These are phyloP conservation scores for Helotiales sp. DNA, from an alignment of 2,329 filamentous ascomycete species.

Conservation along the genomic window DNA sequence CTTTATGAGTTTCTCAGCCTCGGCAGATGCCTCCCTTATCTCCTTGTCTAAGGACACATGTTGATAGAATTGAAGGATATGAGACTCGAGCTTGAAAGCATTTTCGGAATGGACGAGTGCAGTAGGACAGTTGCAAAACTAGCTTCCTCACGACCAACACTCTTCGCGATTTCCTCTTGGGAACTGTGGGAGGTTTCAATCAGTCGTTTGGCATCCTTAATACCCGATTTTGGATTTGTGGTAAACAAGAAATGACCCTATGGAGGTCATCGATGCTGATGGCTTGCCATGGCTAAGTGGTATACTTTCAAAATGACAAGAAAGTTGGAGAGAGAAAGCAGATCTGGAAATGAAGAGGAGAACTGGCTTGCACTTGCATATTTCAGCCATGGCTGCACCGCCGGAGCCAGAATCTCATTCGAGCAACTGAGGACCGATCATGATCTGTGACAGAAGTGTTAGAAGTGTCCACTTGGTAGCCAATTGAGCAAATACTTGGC, in stretches of 20 bases:
- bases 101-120: conserved; percentile 75
- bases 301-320: neutral
- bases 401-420: neutral
- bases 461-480: neutral
- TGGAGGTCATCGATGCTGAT: conserved; percentile 46
- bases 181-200: conserved; percentile 45
- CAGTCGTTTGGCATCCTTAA: conserved; percentile 13
- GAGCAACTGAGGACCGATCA: neutral
- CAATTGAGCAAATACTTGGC: no score
- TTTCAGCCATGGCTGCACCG: neutral
- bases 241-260: conserved; percentile 77
- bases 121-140: conserved; percentile 55
- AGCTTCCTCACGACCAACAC: conserved; percentile 54
- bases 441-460: neutral
- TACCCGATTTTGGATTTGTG: conserved; percentile 57
- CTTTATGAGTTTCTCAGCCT: conserved; percentile 73
- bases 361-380: no score
- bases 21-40: conserved; percentile 73
- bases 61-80: conserved; percentile 71
- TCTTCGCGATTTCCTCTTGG: conserved; percentile 66
- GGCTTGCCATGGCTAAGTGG: neutral
- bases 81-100: conserved; percentile 46
- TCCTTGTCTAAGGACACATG: conserved; percentile 70
- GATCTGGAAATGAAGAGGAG: neutral
- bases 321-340: neutral